Conservation (phyloP, 345 rosid species). For the Aquilaria malaccensis region DNA sequence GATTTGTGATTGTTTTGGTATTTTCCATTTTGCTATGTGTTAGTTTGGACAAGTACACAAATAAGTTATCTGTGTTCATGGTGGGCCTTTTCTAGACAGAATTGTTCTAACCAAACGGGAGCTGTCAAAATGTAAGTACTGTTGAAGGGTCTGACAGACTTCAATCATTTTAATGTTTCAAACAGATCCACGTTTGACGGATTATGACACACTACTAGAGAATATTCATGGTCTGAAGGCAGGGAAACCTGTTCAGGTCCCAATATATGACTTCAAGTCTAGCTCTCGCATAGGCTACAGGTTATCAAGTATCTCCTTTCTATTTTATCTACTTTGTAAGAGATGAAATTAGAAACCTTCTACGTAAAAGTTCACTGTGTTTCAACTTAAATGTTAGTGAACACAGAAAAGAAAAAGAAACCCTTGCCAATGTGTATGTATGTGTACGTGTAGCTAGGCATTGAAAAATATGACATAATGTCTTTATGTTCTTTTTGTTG, state of each 20-base stretch:
- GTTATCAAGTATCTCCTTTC: conserved; percentile 27
- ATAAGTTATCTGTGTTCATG: too few relatives aligned
- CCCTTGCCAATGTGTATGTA: background rate
- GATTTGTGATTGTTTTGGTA: too few relatives aligned
- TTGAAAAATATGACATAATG: too few relatives aligned
- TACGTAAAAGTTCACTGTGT: conserved; percentile 5
- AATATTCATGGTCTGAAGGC: conserved; percentile 77
- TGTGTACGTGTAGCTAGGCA: too few relatives aligned
- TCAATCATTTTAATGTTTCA: conserved; percentile 25
- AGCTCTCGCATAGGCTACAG: conserved; percentile 89
- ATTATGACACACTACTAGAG: conserved; percentile 81
- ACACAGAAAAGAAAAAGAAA: background rate
- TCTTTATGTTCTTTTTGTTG: conserved; percentile 12
- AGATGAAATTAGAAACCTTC: background rate
- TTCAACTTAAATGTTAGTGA: conserved; percentile 4
- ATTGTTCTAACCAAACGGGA: too few relatives aligned
- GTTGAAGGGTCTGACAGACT: conserved; percentile 14
- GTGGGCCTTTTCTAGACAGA: too few relatives aligned
- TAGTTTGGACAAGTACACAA: too few relatives aligned
- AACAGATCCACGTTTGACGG: conserved; percentile 96
- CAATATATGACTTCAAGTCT: conserved; percentile 89
- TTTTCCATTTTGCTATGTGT: too few relatives aligned
- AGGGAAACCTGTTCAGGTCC: conserved; percentile 87
- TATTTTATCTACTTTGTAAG: conserved; percentile 1
- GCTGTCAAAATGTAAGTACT: too few relatives aligned